Percentiles rank a stretch among this genome's conserved stretches.
phyloP scores from a whole-genome alignment of 2,329 filamentous ascomycete species.

The Monilinia polystroma region DNA sequence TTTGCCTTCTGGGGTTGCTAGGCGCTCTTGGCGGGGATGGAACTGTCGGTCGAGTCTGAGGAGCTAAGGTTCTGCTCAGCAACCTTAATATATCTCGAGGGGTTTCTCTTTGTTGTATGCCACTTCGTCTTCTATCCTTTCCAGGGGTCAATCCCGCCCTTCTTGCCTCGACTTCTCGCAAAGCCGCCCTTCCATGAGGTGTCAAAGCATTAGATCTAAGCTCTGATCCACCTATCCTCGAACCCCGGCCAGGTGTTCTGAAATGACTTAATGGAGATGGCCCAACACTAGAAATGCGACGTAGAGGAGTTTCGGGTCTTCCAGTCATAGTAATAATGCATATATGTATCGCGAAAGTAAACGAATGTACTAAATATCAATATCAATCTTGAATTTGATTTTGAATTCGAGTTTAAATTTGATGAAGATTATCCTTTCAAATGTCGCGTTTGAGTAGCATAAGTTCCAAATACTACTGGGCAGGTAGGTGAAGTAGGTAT shows the following conservation, averaged over 20 bases:
- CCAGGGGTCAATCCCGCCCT: slow-evolving; percentile 62
- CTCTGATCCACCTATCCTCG: slow-evolving; percentile 32
- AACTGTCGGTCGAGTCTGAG: slow-evolving; percentile 39
- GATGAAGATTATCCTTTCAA: background rate
- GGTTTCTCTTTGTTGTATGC: slow-evolving; percentile 56
- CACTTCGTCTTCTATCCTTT: slow-evolving; percentile 56
- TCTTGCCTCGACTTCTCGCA: slow-evolving; percentile 57
- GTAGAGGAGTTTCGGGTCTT: slow-evolving; percentile 38
- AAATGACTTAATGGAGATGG: slow-evolving; percentile 33
- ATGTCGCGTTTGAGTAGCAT: too few relatives aligned
- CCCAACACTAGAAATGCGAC: slow-evolving; percentile 37
- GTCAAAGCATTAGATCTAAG: slow-evolving; percentile 43
- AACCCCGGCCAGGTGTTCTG: slow-evolving; percentile 34
- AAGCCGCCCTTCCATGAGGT: slow-evolving; percentile 61
- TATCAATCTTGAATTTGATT: background rate
- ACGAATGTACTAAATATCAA: background rate
- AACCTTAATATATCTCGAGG: slow-evolving; percentile 54
- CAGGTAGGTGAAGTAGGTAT: too few relatives aligned
- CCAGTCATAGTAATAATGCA: slow-evolving; percentile 30
- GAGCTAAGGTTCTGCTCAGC: slow-evolving; percentile 55
- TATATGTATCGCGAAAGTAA: slow-evolving; percentile 20
- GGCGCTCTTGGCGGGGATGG: slow-evolving; percentile 34
- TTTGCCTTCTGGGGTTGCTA: slow-evolving; percentile 29
- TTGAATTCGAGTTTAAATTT: background rate
- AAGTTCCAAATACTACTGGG: background rate